A percentile compares a stretch with the other conserved stretches of the same genome.
Conservation (phyloP, 352 stramenopile species). For the Phytophthora megakarya region DNA sequence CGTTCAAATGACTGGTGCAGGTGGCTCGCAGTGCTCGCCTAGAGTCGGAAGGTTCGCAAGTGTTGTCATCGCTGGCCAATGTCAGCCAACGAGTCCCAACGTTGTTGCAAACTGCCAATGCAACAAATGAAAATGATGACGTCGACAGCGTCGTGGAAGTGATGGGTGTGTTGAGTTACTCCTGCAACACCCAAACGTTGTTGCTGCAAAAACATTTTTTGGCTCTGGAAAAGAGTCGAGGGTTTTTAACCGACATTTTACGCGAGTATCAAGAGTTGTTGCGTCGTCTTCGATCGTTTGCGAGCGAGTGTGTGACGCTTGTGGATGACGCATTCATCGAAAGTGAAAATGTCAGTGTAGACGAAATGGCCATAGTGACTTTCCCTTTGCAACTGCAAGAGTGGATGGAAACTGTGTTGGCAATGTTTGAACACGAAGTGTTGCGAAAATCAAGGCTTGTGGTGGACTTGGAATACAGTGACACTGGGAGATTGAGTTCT, state of each 20-base stretch:
- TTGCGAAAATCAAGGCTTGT: constrained; percentile 63
- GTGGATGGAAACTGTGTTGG: constrained; percentile 77
- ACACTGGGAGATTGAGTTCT: constrained; percentile 39
- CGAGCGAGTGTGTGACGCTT: constrained; percentile 37
- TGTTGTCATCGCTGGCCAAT: constrained; percentile 74
- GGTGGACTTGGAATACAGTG: constrained; percentile 55
- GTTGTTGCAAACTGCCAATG: constrained; percentile 30
- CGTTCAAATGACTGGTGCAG: constrained; percentile 34
- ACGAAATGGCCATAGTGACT: constrained; percentile 22
- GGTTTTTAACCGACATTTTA: constrained; percentile 60
- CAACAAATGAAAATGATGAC: not conserved
- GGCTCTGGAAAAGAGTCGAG: constrained; percentile 67
- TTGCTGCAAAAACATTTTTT: constrained; percentile 71
- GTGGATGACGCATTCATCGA: constrained; percentile 35
- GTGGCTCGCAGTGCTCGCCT: constrained; percentile 53
- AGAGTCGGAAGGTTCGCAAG: constrained; percentile 65
- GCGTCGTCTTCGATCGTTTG: constrained; percentile 45
- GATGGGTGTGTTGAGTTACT: constrained; percentile 56
- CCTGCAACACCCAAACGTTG: constrained; percentile 38
- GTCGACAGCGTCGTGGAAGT: constrained; percentile 12
- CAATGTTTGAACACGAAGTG: constrained; percentile 71
- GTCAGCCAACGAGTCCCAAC: constrained; percentile 60
- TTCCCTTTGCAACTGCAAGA: constrained; percentile 50
- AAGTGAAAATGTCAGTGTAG: constrained; percentile 26
- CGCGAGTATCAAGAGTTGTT: constrained; percentile 54